Evolutionary conservation across 305 asterid genomes (phyloP).

Genomic region (Solanum hybrid): DNA sequence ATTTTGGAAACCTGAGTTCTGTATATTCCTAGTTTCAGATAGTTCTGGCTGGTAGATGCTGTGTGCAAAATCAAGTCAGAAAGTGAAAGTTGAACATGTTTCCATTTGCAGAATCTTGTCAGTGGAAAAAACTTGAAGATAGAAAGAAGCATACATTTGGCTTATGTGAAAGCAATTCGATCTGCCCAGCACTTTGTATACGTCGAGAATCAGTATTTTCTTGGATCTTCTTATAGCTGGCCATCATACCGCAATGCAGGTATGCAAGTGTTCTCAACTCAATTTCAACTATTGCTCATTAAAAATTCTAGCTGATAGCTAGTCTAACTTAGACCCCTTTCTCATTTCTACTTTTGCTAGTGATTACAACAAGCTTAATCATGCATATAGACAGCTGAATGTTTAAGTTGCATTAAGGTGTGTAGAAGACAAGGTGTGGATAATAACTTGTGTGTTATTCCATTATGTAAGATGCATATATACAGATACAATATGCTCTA

Average conservation of each 20-base stretch:
- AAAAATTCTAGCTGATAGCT: background rate
- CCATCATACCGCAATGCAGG: conserved; percentile 13
- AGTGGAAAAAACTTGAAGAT: conserved; percentile 15
- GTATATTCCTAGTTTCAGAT: background rate
- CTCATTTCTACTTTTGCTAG: background rate
- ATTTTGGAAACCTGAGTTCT: background rate
- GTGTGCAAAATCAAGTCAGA: background rate
- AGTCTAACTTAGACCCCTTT: background rate
- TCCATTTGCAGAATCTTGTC: conserved; percentile 14
- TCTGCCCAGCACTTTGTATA: conserved; percentile 19
- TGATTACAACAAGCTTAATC: background rate
- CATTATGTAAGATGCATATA: background rate
- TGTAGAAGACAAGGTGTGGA: background rate
- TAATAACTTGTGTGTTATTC: background rate
- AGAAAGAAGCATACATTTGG: conserved; percentile 22
- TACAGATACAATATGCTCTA: background rate
- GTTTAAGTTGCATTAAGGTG: background rate
- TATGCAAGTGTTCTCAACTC: background rate
- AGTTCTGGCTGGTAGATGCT: background rate
- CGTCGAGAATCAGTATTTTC: conserved; percentile 20
- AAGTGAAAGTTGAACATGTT: background rate
- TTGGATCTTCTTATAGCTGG: conserved; percentile 22
- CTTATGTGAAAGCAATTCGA: conserved; percentile 21
- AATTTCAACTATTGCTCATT: background rate
- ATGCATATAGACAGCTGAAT: background rate